Evolutionary conservation across 2,329 filamentous ascomycete genomes (phyloP).

Genomic region (Fusarium keratoplasticum): DNA sequence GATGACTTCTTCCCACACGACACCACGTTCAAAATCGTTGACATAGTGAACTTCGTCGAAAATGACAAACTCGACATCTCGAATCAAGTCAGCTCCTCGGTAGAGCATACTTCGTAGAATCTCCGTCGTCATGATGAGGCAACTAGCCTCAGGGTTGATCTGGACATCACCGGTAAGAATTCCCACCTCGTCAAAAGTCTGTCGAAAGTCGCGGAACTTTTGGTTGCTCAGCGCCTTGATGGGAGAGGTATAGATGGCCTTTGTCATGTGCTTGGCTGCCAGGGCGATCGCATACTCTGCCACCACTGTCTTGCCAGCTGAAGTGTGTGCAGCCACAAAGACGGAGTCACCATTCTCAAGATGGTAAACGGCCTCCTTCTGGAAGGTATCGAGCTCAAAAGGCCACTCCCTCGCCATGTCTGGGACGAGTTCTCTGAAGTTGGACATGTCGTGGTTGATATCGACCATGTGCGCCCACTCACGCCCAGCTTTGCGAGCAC

Average conservation of each 20-base stretch:
- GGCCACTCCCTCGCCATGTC: slow-evolving; percentile 98
- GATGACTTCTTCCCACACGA: slow-evolving; percentile 99
- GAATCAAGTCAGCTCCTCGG: slow-evolving; percentile 91
- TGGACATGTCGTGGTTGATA: slow-evolving; percentile 91
- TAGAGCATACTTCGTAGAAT: slow-evolving; percentile 99
- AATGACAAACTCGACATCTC: slow-evolving; percentile 98
- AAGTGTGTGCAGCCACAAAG: slow-evolving; percentile 97
- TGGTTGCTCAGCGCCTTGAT: slow-evolving; percentile 99
- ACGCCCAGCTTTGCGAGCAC: slow-evolving; percentile 78
- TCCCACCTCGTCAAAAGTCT: slow-evolving; percentile 92
- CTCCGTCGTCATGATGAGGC: slow-evolving; percentile 99
- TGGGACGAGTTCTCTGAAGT: slow-evolving; percentile 92
- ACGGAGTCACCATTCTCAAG: slow-evolving; percentile 96
- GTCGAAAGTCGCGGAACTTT: slow-evolving; percentile 95
- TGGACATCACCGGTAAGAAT: slow-evolving; percentile 98
- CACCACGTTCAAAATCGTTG: slow-evolving; percentile 93
- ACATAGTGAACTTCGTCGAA: slow-evolving; percentile 99
- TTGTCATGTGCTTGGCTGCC: slow-evolving; percentile 98
- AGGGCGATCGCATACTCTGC: slow-evolving; percentile 98
- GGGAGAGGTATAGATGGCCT: slow-evolving; percentile 98
- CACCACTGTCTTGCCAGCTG: slow-evolving; percentile 97
- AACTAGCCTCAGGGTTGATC: slow-evolving; percentile 97
- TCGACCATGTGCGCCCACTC: slow-evolving; percentile 99
- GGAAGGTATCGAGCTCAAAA: slow-evolving; percentile 97
- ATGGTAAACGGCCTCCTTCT: slow-evolving; percentile 98